Base-by-base conservation (phyloP, 2,329 filamentous ascomycete genomes). In the Alternaria incomplexa region DNA sequence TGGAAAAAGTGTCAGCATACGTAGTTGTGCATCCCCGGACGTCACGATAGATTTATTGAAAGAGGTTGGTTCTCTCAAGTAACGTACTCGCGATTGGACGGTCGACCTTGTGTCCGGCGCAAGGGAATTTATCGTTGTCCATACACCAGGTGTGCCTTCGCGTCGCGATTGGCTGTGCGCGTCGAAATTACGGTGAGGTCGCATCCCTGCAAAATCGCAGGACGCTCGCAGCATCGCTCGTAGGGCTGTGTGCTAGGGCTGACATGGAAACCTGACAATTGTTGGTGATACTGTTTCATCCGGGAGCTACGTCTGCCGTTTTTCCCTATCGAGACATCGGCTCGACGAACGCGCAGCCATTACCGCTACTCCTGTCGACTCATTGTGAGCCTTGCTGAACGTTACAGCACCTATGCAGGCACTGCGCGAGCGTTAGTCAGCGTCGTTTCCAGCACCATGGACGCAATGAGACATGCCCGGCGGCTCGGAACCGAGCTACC, bases 171-270 rank as follows among this genome's bases (percentile, higher is more conserved):
- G 56, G 61, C 25, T 30, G 10, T 11, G 44, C 12, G 43, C 45
- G 17, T 12, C 20, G 23, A 60, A 60, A 50, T 45, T 64, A 69
- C 71, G 73, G 74, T 75, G 73, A 75, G 72, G 69, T 69, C 53
- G 58, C 55, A 61, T 17, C 45, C 57, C 58, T 63, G 64, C 56
- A 61, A 60, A 56, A 70, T 62, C 53, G 61, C 61, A 67, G 51
- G 54, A 56, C 40, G 45, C 47, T 51, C 23, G 47, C 47, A 58
- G 48, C 46, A 46, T 59, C 57, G 60, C 56, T 54, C 57, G 65
- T 74, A 75, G 67, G 73, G 73, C 73, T 76, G 72, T 71, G 46
- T 47, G 51, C 55, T 58, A 66, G 56, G 62, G 63, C 66, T 71
- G 56, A 72, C 64, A 61, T 58, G 20, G 32, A 40, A 9, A 43